Conservation (phyloP, 352 stramenopile species). For the Chrysophaeum taylorii region DNA sequence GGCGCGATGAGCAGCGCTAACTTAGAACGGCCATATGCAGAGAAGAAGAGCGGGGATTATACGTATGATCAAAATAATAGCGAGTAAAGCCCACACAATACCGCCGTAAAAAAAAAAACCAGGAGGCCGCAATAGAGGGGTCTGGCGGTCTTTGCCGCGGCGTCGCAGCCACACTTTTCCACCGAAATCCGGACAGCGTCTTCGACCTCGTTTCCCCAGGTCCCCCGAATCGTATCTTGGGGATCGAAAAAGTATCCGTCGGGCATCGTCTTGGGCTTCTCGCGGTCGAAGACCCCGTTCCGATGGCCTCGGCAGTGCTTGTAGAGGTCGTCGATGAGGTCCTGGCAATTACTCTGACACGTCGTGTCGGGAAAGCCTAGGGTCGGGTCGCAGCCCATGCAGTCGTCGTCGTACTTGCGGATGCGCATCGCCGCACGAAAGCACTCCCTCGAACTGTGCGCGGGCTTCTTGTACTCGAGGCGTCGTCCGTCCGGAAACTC, state of each 20-base stretch:
- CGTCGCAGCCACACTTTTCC: neutral
- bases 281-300: neutral
- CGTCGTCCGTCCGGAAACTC: neutral
- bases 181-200: neutral
- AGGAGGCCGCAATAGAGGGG: too few species aligned
- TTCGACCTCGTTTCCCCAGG: neutral
- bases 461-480: neutral
- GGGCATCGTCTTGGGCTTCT: neutral
- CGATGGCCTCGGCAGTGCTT: neutral
- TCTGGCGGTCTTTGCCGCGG: too few species aligned
- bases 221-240: neutral
- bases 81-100: too few species aligned
- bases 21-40: too few species aligned
- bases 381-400: neutral
- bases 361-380: neutral
- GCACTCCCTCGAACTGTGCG: too few species aligned
- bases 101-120: too few species aligned
- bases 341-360: neutral
- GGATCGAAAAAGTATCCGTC: conserved; percentile 3
- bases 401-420: neutral
- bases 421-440: too few species aligned
- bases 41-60: too few species aligned
- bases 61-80: too few species aligned
- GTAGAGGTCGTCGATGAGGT: neutral
- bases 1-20: too few species aligned